phyloP scores from a whole-genome alignment of 768 basidiomycete genomes.

The Lepiota subincarnata region DNA sequence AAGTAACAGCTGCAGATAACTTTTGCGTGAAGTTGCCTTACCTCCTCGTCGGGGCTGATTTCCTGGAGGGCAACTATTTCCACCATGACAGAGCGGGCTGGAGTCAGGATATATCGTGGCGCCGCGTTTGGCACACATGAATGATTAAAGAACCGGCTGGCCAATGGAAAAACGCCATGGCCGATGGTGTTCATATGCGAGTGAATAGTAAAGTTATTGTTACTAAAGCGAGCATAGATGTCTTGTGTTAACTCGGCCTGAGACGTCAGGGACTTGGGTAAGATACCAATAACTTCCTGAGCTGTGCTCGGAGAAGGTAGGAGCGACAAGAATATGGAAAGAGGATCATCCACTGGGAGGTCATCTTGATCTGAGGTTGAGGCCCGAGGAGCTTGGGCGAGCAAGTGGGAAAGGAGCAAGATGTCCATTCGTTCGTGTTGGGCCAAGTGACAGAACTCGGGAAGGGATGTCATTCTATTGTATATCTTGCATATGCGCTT shows the following conservation, averaged over 20 bases:
- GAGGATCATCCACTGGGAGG: slow-evolving; percentile 17
- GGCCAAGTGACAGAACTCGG: slow-evolving; percentile 43
- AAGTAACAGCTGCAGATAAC: slow-evolving; percentile 8
- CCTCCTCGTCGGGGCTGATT: slow-evolving; percentile 63
- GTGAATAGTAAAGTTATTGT: slow-evolving; percentile 80
- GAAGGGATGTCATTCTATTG: slow-evolving; percentile 42
- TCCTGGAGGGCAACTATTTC: slow-evolving; percentile 60
- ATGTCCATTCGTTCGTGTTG: slow-evolving; percentile 57
- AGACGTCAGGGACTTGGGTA: slow-evolving; percentile 26
- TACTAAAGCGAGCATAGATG: slow-evolving; percentile 61
- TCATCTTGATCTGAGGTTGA: slow-evolving; percentile 15
- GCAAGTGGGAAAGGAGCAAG: slow-evolving; percentile 58
- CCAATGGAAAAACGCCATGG: slow-evolving; percentile 72
- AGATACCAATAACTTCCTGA: neutral
- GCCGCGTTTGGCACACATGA: slow-evolving; percentile 75
- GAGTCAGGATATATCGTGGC: slow-evolving; percentile 49
- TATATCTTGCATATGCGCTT: slow-evolving; percentile 63
- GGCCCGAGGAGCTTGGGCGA: slow-evolving; percentile 35
- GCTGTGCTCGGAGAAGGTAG: slow-evolving; percentile 19
- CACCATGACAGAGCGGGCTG: slow-evolving; percentile 43
- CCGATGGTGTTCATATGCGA: slow-evolving; percentile 67
- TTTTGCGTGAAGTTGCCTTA: slow-evolving; percentile 21
- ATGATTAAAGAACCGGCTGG: slow-evolving; percentile 82
- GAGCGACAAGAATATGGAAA: slow-evolving; percentile 39
- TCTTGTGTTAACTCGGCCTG: slow-evolving; percentile 23